Conservation (phyloP, 2,329 filamentous ascomycete genomes). For the Xylariaceae sp. region DNA sequence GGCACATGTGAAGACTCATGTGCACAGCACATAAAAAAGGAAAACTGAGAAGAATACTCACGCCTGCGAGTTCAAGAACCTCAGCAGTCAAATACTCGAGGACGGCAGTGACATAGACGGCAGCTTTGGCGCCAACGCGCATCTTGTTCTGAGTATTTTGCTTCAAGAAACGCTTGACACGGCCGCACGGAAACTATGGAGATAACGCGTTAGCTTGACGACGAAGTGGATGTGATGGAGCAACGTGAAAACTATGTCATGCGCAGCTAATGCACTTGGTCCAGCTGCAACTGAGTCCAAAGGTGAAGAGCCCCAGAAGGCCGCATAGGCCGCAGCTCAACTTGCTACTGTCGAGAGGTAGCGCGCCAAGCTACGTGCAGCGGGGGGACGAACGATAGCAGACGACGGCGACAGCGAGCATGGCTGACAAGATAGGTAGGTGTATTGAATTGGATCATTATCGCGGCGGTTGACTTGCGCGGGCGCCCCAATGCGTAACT, state of each 20-base stretch:
- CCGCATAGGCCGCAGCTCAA: neutral
- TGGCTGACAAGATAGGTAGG: neutral
- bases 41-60: slow-evolving; percentile 41
- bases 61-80: slow-evolving; percentile 92
- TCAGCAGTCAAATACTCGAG: slow-evolving; percentile 97
- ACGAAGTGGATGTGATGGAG: neutral
- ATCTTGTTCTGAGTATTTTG: slow-evolving; percentile 99
- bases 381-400: neutral
- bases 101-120: slow-evolving; percentile 96
- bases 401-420: neutral
- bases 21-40: slow-evolving; percentile 6
- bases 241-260: slow-evolving; percentile 1
- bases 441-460: neutral
- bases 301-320: neutral
- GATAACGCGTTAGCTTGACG: slow-evolving; percentile 17
- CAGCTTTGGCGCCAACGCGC: slow-evolving; percentile 97
- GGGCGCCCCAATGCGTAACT: slow-evolving; percentile 4
- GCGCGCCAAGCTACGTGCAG: neutral
- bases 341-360: neutral
- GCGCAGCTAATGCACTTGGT: neutral
- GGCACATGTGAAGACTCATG: neutral
- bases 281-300: neutral
- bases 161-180: slow-evolving; percentile 99
- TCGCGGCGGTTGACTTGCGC: neutral
- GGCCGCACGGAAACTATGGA: slow-evolving; percentile 89